Percentiles rank a stretch among this genome's conserved stretches.
Conservation (phyloP, 257 asterid genomes). For the Gynochthodes officinalis region DNA sequence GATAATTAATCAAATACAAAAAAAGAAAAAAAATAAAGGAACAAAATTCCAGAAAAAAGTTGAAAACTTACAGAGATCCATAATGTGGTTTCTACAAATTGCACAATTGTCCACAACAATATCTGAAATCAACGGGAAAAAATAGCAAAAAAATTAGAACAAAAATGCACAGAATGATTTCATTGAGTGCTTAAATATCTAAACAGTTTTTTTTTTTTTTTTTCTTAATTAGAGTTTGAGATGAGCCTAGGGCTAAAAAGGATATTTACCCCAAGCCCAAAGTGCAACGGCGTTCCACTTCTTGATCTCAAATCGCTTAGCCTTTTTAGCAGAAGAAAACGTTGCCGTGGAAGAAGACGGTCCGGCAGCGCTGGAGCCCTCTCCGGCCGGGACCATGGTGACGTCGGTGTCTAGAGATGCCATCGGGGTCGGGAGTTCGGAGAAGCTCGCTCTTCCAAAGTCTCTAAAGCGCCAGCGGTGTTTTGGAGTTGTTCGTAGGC, state of each 20-base stretch:
- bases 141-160: neutral
- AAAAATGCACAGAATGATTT: neutral
- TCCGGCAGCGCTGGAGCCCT: conserved; percentile 60
- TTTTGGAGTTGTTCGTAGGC: too few species aligned
- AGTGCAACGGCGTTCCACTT: conserved; percentile 94
- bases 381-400: conserved; percentile 71
- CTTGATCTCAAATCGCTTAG: conserved; percentile 78
- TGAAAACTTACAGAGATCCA: conserved; percentile 86
- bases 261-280: conserved; percentile 96
- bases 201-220: neutral
- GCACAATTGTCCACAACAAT: conserved; percentile 96
- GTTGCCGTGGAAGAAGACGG: conserved; percentile 45
- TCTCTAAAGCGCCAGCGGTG: neutral
- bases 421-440: conserved; percentile 28
- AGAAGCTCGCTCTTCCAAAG: neutral
- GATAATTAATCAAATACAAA: neutral
- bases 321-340: conserved; percentile 47
- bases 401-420: conserved; percentile 76
- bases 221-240: conserved; percentile 27
- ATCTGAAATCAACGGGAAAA: conserved; percentile 45
- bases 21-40: neutral
- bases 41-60: too few species aligned
- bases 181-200: neutral
- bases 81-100: conserved; percentile 90
- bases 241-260: conserved; percentile 17